Evolutionary conservation across 1,284 basidiomycete species (phyloP).

Genomic region (Sporisorium exsertum): DNA sequence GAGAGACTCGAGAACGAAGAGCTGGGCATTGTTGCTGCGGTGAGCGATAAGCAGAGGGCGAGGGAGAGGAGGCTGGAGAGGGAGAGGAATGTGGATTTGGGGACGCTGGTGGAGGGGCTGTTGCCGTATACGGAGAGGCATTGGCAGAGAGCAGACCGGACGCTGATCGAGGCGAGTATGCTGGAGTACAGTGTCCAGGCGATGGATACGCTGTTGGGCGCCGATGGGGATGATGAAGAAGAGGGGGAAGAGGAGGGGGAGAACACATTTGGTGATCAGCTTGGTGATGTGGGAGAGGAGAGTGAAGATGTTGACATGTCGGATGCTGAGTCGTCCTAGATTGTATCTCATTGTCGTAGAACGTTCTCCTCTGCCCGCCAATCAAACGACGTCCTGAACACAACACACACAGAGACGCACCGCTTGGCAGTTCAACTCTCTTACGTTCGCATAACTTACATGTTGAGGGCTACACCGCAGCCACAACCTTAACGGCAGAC

Average conservation of each 20-base stretch:
- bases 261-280: conserved; percentile 27
- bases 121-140: conserved; percentile 95
- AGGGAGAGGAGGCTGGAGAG: conserved; percentile 47
- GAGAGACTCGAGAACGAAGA: conserved; percentile 31
- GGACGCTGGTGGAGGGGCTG: conserved; percentile 82
- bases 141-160: conserved; percentile 82
- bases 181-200: conserved; percentile 90
- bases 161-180: conserved; percentile 92
- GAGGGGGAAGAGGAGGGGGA: conserved; percentile 6
- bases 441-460: no score
- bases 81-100: conserved; percentile 71
- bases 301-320: conserved; percentile 27
- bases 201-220: conserved; percentile 77
- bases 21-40: conserved; percentile 15
- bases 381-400: no score
- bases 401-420: neutral
- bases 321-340: conserved; percentile 1
- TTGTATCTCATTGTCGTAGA: no score
- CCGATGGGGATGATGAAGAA: conserved; percentile 11
- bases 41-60: conserved; percentile 19
- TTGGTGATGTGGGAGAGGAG: neutral
- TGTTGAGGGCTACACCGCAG: neutral
- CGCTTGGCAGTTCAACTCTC: neutral
- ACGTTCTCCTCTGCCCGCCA: neutral
- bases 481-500: conserved; percentile 12